phyloP scores from a whole-genome alignment of 805 yeast genomes.

The Candida insectorum region DNA sequence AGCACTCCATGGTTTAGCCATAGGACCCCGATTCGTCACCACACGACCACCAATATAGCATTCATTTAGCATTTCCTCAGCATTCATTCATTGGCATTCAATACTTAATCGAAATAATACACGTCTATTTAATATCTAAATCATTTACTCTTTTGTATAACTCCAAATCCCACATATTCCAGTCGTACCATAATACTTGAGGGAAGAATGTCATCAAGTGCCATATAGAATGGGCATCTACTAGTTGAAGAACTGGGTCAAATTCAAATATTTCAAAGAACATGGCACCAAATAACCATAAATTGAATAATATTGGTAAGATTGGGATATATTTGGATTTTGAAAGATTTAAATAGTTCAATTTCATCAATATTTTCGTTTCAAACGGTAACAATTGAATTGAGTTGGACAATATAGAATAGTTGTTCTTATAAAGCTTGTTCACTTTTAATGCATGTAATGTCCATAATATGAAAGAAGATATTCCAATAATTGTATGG shows the following conservation, averaged over 20 bases:
- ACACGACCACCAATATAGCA: no score
- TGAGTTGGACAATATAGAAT: slow-evolving; percentile 28
- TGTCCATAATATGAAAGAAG: slow-evolving; percentile 30
- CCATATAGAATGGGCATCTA: slow-evolving; percentile 93
- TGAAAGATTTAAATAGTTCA: slow-evolving; percentile 22
- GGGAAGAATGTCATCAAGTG: slow-evolving; percentile 87
- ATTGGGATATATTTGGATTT: slow-evolving; percentile 28
- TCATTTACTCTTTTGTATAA: slow-evolving; percentile 15
- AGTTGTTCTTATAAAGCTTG: slow-evolving; percentile 12
- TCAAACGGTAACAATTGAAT: slow-evolving; percentile 38
- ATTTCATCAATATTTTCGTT: slow-evolving; percentile 29
- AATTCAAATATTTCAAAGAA: slow-evolving; percentile 35
- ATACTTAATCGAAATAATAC: no score
- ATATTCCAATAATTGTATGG: slow-evolving; percentile 29
- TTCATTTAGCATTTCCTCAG: no score
- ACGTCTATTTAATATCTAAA: no score
- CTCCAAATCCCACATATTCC: slow-evolving; percentile 46
- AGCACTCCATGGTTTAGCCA: no score
- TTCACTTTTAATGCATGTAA: slow-evolving; percentile 24
- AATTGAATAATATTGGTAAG: slow-evolving; percentile 31
- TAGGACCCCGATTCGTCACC: no score
- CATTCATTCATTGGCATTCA: no score
- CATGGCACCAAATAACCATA: slow-evolving; percentile 30
- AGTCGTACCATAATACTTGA: slow-evolving; percentile 67
- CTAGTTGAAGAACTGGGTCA: slow-evolving; percentile 24